A percentile compares a stretch with the other conserved stretches of the same genome.
These are phyloP conservation scores for Collariella sp. DNA, from an alignment of 495 filamentous ascomycete species.

Conservation along the genomic window DNA sequence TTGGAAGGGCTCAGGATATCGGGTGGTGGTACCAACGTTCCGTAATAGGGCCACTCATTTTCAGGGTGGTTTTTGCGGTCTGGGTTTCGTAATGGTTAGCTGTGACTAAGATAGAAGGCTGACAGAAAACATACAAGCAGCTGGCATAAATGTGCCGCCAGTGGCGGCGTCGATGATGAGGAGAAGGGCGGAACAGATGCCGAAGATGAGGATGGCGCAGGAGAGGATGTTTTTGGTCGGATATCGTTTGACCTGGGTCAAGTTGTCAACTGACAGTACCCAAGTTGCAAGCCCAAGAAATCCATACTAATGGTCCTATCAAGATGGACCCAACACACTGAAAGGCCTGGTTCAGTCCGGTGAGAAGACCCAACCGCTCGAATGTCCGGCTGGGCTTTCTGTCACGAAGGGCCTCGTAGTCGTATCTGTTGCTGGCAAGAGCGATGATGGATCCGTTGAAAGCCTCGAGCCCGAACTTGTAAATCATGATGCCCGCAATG, in stretches of 20 bases:
- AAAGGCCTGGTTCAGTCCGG: conserved; percentile 37
- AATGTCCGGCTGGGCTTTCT: conserved; percentile 31
- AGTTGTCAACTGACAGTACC: not conserved
- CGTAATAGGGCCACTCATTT: conserved; percentile 33
- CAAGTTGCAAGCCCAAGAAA: not conserved
- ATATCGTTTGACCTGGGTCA: conserved; percentile 24
- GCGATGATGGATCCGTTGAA: conserved; percentile 40
- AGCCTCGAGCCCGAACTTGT: conserved; percentile 41
- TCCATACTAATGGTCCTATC: conserved; percentile 34
- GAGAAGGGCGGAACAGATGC: conserved; percentile 30
- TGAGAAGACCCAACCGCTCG: conserved; percentile 36
- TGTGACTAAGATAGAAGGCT: not conserved
- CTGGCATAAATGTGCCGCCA: conserved; percentile 30
- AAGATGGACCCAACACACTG: conserved; percentile 40
- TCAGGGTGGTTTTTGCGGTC: conserved; percentile 20
- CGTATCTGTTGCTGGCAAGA: conserved; percentile 39
- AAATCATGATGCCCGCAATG: conserved; percentile 34
- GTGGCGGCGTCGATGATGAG: conserved; percentile 34
- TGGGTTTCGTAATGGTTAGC: not conserved
- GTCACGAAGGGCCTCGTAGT: conserved; percentile 26
- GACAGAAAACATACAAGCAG: conserved; percentile 12
- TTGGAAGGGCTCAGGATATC: no score
- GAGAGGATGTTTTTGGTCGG: conserved; percentile 33
- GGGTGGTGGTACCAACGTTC: conserved; percentile 8
- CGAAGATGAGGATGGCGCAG: conserved; percentile 32